Base-by-base conservation (phyloP, 2,329 filamentous ascomycete genomes). In the Aspergillus fructus region DNA sequence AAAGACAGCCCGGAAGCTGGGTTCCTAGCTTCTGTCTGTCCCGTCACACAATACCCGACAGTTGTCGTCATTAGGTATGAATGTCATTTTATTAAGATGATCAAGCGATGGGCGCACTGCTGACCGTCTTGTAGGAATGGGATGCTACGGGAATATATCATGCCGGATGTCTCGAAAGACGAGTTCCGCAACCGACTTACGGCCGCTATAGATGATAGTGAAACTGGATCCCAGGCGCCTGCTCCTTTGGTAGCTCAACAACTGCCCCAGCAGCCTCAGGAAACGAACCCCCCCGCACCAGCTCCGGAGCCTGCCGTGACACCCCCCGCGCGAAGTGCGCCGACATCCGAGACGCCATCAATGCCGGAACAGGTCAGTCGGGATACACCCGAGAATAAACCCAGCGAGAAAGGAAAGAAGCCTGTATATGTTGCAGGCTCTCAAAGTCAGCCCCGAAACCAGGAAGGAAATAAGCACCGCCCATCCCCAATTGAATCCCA, bases 21-120 rank as follows among this genome's bases (percentile, higher is more conserved):
- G 5, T 96, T 91, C 67, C 80, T 97, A 13, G 84, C 87, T 9
- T 90, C 90, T 46, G 90, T 96, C 67, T 96, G 91, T 66, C 90
- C 91, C 0, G 78, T 96, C n/a, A 83, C 85, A 1, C 85, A 85
- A 63, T 85, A 86, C n/a, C 93, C 93, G 0, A 89, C 89, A 1
- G 76, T 96, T 8, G 83, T 96, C 15, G 79, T 96, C 19, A 93
- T 96, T 65, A 85, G 87, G 84, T 88, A 77, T 52, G 81, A 57
- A 34, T 37, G 9, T n/a, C 4, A 7, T 19, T 49, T 0, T 24
- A 30, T 30, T 30, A 9, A 34, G 23, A 7, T 19, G 30, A 13
- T 15, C 5, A 15, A 23, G 30, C 24, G 5, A 11, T 43, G 15
- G 9, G 39, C 12, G 40, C 33, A 50, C 19, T 34, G 57, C 59